Conservation (phyloP, 208 protist species). For the Crithidia bombi region DNA sequence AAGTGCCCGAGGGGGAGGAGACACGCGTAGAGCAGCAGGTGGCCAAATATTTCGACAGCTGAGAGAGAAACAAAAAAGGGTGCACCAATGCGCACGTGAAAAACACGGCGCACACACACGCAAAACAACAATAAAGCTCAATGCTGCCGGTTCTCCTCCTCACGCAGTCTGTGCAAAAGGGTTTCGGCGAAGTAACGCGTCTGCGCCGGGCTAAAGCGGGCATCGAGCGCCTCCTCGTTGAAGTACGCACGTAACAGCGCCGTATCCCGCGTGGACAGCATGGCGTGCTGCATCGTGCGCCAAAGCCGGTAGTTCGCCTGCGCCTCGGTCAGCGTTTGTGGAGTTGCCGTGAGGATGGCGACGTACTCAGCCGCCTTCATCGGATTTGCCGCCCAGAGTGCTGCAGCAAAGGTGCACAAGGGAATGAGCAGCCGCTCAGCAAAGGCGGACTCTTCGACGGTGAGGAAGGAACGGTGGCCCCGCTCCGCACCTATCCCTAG, state of each 20-base stretch:
- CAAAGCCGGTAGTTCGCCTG: constrained; percentile 62
- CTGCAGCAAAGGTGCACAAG: constrained; percentile 55
- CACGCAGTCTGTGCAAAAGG: constrained; percentile 56
- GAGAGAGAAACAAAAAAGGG: no score
- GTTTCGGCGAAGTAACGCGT: constrained; percentile 75
- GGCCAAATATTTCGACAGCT: no score
- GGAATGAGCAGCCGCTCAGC: constrained; percentile 45
- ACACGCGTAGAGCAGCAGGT: no score
- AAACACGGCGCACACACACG: no score
- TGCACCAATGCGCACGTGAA: no score
- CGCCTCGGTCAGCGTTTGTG: constrained; percentile 9
- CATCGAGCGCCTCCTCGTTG: constrained; percentile 52
- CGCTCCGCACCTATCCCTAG: constrained; percentile 57
- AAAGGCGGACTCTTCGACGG: constrained; percentile 34
- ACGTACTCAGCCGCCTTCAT: constrained; percentile 48
- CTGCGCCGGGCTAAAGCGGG: constrained; percentile 67
- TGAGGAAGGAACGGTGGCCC: constrained; percentile 31
- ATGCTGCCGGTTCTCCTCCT: constrained; percentile 10
- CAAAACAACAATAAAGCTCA: no score
- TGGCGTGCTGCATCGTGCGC: constrained; percentile 79
- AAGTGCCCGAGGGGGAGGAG: no score
- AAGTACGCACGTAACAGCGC: constrained; percentile 64
- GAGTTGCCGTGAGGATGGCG: constrained; percentile 34
- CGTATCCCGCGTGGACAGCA: constrained; percentile 85
- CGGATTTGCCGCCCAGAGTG: constrained; percentile 75